Percentiles rank a stretch among this genome's conserved stretches.
phyloP scores from a whole-genome alignment of 2,329 filamentous ascomycete genomes.

The Ceratocystis ficicola region DNA sequence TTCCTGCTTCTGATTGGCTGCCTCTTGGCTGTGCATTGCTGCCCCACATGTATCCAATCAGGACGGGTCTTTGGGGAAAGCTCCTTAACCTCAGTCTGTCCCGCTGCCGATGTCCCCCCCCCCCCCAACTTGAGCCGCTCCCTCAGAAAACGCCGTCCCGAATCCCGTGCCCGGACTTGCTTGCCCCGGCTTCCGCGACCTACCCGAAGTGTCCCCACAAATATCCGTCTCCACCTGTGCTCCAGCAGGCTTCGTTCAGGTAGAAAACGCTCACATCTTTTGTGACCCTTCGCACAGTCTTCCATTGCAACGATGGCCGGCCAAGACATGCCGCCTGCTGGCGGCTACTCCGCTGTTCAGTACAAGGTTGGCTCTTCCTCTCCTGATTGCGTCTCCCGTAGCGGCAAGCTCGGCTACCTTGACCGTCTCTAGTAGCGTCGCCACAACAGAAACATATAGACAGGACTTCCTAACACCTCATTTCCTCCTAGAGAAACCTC shows the following conservation, averaged over 20 bases:
- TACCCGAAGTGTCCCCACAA: neutral
- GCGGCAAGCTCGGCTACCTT: neutral
- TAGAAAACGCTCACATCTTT: neutral
- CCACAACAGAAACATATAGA: neutral
- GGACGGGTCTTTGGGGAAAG: neutral
- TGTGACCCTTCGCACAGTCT: neutral
- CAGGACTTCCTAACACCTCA: neutral
- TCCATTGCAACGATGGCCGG: constrained; percentile 15
- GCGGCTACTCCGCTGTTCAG: constrained; percentile 92
- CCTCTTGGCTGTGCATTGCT: neutral
- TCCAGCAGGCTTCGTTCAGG: neutral
- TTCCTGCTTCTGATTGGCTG: neutral
- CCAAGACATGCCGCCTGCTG: constrained; percentile 90
- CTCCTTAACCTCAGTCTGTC: neutral
- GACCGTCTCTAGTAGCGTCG: neutral
- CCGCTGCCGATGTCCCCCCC: neutral
- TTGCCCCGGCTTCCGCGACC: neutral
- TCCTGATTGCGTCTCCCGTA: neutral
- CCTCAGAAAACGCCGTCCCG: neutral
- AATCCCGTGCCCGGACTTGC: neutral
- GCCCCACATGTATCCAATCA: neutral
- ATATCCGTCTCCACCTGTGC: neutral
- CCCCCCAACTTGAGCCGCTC: neutral
- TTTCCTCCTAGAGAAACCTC: constrained; percentile 60
- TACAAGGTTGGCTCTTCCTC: constrained; percentile 61